Evolutionary conservation across 306 rosid species (phyloP).

Genomic region (Malus fusca): DNA sequence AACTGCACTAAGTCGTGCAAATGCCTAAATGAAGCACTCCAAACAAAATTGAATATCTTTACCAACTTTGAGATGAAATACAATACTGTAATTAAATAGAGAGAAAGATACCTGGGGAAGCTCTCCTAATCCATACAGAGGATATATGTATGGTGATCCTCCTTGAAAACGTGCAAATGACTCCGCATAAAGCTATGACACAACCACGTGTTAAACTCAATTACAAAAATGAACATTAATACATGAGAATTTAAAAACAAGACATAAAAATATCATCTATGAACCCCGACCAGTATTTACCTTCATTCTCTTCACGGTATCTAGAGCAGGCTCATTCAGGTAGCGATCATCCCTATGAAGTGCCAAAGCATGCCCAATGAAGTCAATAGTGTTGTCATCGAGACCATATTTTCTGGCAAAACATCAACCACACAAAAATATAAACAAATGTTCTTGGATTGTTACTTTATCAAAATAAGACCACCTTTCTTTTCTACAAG

Average conservation of each 20-base stretch:
- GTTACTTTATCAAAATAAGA: not conserved
- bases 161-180: slow-evolving; percentile 97
- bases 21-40: slow-evolving; percentile 42
- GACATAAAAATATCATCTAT: not conserved
- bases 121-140: slow-evolving; percentile 97
- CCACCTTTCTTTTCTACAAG: not conserved
- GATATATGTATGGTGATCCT: slow-evolving; percentile 96
- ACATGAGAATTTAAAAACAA: slow-evolving; percentile 2
- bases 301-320: slow-evolving; percentile 96
- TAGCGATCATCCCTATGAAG: slow-evolving; percentile 92
- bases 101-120: slow-evolving; percentile 76
- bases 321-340: slow-evolving; percentile 81
- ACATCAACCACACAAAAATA: slow-evolving; percentile 21
- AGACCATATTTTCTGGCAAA: slow-evolving; percentile 86
- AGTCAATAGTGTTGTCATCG: slow-evolving; percentile 82
- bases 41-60: not conserved
- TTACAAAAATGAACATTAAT: slow-evolving; percentile 8
- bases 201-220: slow-evolving; percentile 4
- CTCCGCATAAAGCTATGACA: slow-evolving; percentile 74
- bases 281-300: slow-evolving; percentile 27
- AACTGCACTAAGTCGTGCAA: slow-evolving; percentile 98
- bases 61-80: not conserved
- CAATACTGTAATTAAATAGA: not conserved
- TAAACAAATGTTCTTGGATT: not conserved
- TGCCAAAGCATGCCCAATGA: slow-evolving; percentile 97